These are phyloP conservation scores for Rhodotorula sp. DNA, from an alignment of 1,284 basidiomycete species.

Conservation along the genomic window DNA sequence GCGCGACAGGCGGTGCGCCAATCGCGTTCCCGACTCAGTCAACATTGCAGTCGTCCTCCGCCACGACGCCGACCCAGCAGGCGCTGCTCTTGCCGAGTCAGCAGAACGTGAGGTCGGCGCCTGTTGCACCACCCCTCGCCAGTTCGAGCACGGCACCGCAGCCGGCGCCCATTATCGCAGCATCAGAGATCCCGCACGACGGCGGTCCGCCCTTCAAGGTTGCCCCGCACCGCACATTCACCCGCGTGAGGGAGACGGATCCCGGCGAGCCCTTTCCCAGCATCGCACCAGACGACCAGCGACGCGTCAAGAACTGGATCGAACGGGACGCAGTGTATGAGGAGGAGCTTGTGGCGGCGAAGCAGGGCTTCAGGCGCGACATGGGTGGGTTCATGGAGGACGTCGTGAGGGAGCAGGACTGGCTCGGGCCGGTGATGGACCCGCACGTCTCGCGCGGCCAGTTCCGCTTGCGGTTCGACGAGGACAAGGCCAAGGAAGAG, in stretches of 20 bases:
- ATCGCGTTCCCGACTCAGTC: neutral
- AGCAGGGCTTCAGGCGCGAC: slow-evolving; percentile 44
- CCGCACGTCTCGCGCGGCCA: slow-evolving; percentile 7
- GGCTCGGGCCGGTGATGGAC: slow-evolving; percentile 33
- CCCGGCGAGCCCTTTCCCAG: slow-evolving; percentile 36
- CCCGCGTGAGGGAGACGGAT: slow-evolving; percentile 13
- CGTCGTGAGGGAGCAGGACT: slow-evolving; percentile 37
- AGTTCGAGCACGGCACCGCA: neutral
- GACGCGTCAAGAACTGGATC: slow-evolving; percentile 58
- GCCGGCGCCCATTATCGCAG: neutral
- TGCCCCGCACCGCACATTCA: slow-evolving; percentile 17
- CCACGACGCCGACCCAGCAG: slow-evolving; percentile 4
- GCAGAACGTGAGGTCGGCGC: neutral
- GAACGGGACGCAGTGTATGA: slow-evolving; percentile 57
- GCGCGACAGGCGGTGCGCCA: neutral
- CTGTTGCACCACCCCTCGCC: neutral
- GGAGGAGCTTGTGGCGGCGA: slow-evolving; percentile 46
- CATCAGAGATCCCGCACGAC: slow-evolving; percentile 1
- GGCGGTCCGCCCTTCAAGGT: slow-evolving; percentile 33
- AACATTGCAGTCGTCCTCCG: neutral
- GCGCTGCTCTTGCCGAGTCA: slow-evolving; percentile 4
- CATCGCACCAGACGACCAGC: slow-evolving; percentile 22
- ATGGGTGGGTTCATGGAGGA: slow-evolving; percentile 31
- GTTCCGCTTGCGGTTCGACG: slow-evolving; percentile 27
- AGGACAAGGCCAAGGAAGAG: slow-evolving; percentile 34